Conservation (phyloP, 345 rosid genomes). For the Turritis glabra region DNA sequence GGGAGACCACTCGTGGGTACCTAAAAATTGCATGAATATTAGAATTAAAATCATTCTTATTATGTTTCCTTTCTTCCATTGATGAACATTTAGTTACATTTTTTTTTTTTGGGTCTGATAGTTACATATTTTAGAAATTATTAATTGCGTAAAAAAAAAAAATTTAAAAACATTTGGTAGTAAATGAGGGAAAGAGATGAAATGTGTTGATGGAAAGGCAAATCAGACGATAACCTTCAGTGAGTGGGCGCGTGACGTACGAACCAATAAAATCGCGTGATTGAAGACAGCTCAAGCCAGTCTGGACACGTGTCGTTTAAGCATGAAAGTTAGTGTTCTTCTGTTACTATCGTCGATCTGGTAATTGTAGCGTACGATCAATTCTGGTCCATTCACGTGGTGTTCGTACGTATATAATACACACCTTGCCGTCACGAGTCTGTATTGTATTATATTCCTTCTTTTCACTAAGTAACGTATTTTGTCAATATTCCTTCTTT, state of each 20-base stretch:
- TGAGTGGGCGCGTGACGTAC: slow-evolving; percentile 10
- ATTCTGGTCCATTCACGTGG: slow-evolving; percentile 23
- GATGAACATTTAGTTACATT: neutral
- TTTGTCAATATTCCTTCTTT: neutral
- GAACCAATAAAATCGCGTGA: neutral
- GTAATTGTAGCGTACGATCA: slow-evolving; percentile 4
- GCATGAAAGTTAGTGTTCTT: slow-evolving; percentile 30
- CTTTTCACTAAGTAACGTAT: neutral
- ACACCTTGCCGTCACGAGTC: slow-evolving; percentile 2
- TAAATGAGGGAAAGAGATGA: neutral
- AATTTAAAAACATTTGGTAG: no score
- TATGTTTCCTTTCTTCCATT: neutral
- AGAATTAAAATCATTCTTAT: neutral
- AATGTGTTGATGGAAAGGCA: neutral
- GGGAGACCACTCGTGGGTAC: neutral
- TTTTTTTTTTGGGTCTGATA: neutral
- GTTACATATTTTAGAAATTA: neutral
- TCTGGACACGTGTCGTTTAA: slow-evolving; percentile 2
- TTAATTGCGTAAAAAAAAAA: no score
- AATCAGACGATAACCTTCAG: neutral
- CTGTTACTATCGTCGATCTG: slow-evolving; percentile 20
- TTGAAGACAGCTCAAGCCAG: neutral
- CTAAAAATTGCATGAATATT: neutral
- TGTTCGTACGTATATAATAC: no score
- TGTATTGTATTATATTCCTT: neutral